Evolutionary conservation across 2,329 filamentous ascomycete genomes (phyloP), one percentile per base, ranked within the genome.

Genomic region (Colletotrichum tropicicola): DNA sequence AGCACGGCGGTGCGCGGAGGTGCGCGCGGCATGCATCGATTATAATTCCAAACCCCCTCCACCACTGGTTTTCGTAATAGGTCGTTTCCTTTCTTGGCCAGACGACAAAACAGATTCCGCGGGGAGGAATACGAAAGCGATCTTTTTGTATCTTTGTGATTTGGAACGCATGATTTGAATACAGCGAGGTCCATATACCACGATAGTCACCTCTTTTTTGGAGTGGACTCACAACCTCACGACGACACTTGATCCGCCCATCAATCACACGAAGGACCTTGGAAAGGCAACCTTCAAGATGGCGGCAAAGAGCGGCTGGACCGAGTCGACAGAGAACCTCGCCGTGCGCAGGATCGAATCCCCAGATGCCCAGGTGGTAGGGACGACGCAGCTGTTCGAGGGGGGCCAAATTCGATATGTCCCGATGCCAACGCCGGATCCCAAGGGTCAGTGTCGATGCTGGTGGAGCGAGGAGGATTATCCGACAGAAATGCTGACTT

Each of bases 371-470:
- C 58, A 70, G 55, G 70, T 72, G 28, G 68, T 72, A 28, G 71
- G 71, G 28, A 71, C 71, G 19, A 68, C 68, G 25, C 68, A 70
- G 61, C 58, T 72, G 45, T 72, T 70, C 52, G 63, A 70, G 37
- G 59, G 60, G 37, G 52, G 45, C 41, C 49, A 63, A 45, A 68
- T 69, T 17, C 69, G 68, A 48, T 72, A 58, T 59, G 58, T 72
- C 13, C 71, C 71, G n/a, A 73, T 70, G 65, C 74, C 74, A 5
- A 72, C 71, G 12, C 72, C 74, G 23, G 71, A 76, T 58, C 74
- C 74, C 2, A 76, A 73, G 65, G 74, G 70, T 71, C 41, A 54
- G 52, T 54, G 28, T 15, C 17, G n/a, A 23, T 12, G 21, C 5
- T 4, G 7, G 12, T 2, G 15, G 27, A 17, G 37, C 35, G 64